These are phyloP conservation scores for Fusarium torulosum DNA, from an alignment of 2,329 filamentous ascomycete genomes.

Conservation along the genomic window DNA sequence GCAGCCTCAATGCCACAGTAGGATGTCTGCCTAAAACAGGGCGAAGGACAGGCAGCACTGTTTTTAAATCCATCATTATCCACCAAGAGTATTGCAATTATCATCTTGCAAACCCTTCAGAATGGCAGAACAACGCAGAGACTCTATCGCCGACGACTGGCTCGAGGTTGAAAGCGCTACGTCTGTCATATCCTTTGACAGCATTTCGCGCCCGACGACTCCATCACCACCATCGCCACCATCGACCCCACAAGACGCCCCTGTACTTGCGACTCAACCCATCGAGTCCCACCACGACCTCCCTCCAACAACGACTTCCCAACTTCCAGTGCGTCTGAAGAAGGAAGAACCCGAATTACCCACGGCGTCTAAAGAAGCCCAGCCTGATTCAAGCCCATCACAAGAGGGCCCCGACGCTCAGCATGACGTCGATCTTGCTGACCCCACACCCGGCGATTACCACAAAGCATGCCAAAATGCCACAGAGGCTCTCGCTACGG, in stretches of 20 bases:
- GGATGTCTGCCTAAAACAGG: constrained; percentile 30
- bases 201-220: constrained; percentile 2
- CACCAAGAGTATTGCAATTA: neutral
- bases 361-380: neutral
- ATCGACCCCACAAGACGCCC: neutral
- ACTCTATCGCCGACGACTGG: constrained; percentile 43
- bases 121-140: constrained; percentile 18
- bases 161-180: constrained; percentile 36
- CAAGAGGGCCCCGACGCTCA: neutral
- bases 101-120: neutral
- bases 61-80: rapidly evolving
- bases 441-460: constrained; percentile 9
- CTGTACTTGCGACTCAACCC: neutral
- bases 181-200: constrained; percentile 38
- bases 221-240: constrained; percentile 1
- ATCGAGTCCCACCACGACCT: neutral
- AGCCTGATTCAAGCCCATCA: neutral
- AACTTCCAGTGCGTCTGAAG: neutral
- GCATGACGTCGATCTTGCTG: neutral
- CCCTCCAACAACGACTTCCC: neutral
- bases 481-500: constrained; percentile 1
- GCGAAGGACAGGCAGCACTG: neutral
- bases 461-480: constrained; percentile 13
- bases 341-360: neutral
- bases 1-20: neutral